Evolutionary conservation across 495 filamentous ascomycete species (phyloP).

Genomic region (Aspergillus panamensis): DNA sequence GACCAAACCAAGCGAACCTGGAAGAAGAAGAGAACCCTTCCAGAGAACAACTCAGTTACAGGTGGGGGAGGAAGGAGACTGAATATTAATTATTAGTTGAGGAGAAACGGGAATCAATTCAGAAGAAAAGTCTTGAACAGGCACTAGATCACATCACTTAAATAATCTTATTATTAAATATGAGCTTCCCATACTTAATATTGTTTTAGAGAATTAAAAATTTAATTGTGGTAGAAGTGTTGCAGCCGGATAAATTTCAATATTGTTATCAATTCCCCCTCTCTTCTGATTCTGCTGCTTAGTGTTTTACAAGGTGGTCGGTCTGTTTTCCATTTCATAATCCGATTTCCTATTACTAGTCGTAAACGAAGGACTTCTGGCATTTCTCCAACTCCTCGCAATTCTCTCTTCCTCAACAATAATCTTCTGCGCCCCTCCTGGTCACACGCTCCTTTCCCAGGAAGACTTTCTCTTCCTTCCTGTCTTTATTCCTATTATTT

Average conservation of each 20-base stretch:
- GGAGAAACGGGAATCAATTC: conserved; percentile 3
- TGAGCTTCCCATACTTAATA: background rate
- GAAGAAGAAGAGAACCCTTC: conserved; percentile 6
- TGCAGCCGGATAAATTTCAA: too few species aligned
- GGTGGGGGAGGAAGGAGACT: conserved; percentile 6
- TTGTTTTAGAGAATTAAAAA: background rate
- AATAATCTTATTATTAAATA: background rate
- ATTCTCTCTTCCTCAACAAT: conserved; percentile 3
- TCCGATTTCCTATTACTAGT: background rate
- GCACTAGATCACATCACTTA: background rate
- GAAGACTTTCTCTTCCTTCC: conserved; percentile 11
- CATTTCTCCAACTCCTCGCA: background rate
- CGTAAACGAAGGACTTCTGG: too few species aligned
- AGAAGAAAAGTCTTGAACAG: background rate
- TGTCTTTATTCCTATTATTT: conserved; percentile 13
- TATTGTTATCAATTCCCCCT: too few species aligned
- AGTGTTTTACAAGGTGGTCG: too few species aligned
- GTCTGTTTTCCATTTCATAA: background rate
- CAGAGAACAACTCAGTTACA: conserved; percentile 3
- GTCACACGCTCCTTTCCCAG: conserved; percentile 18
- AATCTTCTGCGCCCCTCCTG: conserved; percentile 2
- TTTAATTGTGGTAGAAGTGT: too few species aligned
- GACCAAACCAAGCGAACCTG: too few species aligned
- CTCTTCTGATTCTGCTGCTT: too few species aligned
- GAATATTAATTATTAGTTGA: too few species aligned